phyloP scores from a whole-genome alignment of 2,329 filamentous ascomycete genomes.

The Tolypocladium inflatum region DNA sequence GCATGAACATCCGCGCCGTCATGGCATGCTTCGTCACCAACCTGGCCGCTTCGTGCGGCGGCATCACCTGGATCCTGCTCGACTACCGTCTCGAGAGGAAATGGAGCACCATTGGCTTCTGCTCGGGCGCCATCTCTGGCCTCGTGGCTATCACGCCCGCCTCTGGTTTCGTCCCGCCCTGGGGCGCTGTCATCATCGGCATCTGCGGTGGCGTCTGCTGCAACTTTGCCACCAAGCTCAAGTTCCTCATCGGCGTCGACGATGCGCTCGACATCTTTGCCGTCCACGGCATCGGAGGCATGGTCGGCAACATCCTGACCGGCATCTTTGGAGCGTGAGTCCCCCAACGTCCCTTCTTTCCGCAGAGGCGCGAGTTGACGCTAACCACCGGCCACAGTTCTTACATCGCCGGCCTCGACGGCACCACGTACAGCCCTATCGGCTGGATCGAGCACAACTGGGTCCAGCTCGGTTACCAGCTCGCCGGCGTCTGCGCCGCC shows the following conservation, averaged over 20 bases:
- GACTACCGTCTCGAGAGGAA: slow-evolving; percentile 89
- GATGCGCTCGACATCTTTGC: slow-evolving; percentile 88
- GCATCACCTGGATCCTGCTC: slow-evolving; percentile 74
- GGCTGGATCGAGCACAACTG: slow-evolving; percentile 66
- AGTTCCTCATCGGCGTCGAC: slow-evolving; percentile 64
- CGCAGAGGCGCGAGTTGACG: background rate
- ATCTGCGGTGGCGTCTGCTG: slow-evolving; percentile 54
- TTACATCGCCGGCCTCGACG: slow-evolving; percentile 67
- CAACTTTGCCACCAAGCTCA: slow-evolving; percentile 84
- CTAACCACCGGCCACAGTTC: slow-evolving; percentile 29
- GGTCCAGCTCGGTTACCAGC: slow-evolving; percentile 61
- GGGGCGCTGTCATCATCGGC: slow-evolving; percentile 49
- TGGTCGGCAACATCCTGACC: slow-evolving; percentile 70
- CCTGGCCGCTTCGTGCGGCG: slow-evolving; percentile 71
- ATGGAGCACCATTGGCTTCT: slow-evolving; percentile 91
- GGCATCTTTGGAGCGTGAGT: slow-evolving; percentile 64
- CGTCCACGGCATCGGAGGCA: slow-evolving; percentile 78
- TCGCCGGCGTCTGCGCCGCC: slow-evolving; percentile 56
- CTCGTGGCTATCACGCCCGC: slow-evolving; percentile 82
- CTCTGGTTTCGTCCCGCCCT: slow-evolving; percentile 68
- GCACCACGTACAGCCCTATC: slow-evolving; percentile 46
- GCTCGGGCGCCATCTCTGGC: slow-evolving; percentile 78
- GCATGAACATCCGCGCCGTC: slow-evolving; percentile 75
- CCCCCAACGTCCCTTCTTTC: background rate
- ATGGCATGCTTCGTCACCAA: slow-evolving; percentile 89